Evolutionary conservation across 768 basidiomycete species (phyloP).

Genomic region (Tulasnella sp.): DNA sequence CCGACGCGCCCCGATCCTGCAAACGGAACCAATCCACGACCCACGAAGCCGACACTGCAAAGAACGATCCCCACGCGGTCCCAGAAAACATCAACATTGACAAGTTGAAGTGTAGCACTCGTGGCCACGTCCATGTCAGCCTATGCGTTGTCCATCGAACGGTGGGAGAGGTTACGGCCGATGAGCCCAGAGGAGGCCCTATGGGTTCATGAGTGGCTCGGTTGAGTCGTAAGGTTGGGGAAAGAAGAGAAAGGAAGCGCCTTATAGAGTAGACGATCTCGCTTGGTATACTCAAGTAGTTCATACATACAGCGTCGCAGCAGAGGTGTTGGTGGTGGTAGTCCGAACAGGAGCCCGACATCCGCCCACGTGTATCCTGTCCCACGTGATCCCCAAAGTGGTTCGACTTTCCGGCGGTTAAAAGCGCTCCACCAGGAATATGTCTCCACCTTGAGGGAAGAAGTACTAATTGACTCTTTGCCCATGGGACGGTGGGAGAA

Average conservation of each 20-base stretch:
- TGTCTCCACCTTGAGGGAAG: too few relatives aligned
- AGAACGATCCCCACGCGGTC: neutral
- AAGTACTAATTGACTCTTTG: too few relatives aligned
- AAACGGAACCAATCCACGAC: constrained; percentile 2
- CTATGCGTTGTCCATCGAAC: neutral
- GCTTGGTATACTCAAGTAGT: constrained; percentile 16
- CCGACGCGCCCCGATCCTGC: constrained; percentile 5
- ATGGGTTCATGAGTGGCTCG: neutral
- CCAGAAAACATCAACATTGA: constrained; percentile 2
- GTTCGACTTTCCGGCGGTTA: neutral
- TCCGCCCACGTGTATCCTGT: neutral
- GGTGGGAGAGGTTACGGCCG: neutral
- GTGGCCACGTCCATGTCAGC: constrained; percentile 7
- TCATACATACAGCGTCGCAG: neutral
- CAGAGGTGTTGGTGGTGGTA: neutral
- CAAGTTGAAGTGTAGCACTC: neutral
- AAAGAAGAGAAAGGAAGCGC: neutral
- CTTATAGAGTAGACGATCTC: constrained; percentile 7
- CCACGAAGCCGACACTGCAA: neutral
- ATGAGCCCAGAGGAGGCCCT: neutral
- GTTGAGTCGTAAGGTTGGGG: neutral
- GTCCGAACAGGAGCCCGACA: constrained; percentile 8
- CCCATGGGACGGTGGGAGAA: too few relatives aligned
- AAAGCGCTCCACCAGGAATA: neutral
- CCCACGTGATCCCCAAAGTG: neutral